Percentiles rank a stretch among this genome's conserved stretches.
Conservation (phyloP, 2,329 filamentous ascomycete genomes). For the Aureobasidium namibiae region DNA sequence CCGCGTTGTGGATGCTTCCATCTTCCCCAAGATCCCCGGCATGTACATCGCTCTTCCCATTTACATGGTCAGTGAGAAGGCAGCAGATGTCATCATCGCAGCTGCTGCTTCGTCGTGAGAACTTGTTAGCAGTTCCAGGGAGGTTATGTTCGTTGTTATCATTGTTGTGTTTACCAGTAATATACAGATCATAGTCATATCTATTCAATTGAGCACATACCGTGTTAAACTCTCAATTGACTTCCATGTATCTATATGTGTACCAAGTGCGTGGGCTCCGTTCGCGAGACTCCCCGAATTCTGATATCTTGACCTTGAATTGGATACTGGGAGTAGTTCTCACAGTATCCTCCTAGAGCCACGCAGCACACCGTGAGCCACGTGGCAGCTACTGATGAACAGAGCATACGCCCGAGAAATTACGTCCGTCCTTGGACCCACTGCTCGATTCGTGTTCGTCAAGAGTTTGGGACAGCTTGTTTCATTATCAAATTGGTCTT, state of each 20-base stretch:
- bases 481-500: not conserved
- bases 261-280: too few relatives aligned
- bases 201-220: not conserved
- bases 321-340: too few relatives aligned
- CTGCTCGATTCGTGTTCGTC: too few relatives aligned
- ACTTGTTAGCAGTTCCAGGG: not conserved
- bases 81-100: constrained; percentile 45
- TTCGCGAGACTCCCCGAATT: too few relatives aligned
- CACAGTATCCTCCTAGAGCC: too few relatives aligned
- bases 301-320: too few relatives aligned
- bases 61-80: constrained; percentile 55
- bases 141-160: not conserved
- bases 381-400: not conserved
- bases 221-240: too few relatives aligned
- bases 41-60: constrained; percentile 44
- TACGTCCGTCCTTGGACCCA: not conserved
- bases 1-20: constrained; percentile 54
- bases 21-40: constrained; percentile 50
- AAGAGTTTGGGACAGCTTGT: not conserved
- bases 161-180: not conserved
- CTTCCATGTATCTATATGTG: too few relatives aligned
- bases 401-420: not conserved
- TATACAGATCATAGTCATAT: too few relatives aligned
- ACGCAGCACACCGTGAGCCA: too few relatives aligned
- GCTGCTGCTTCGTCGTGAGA: not conserved